phyloP scores from a whole-genome alignment of 1,139 yeast species.

The Kluyveromyces marxianus region DNA sequence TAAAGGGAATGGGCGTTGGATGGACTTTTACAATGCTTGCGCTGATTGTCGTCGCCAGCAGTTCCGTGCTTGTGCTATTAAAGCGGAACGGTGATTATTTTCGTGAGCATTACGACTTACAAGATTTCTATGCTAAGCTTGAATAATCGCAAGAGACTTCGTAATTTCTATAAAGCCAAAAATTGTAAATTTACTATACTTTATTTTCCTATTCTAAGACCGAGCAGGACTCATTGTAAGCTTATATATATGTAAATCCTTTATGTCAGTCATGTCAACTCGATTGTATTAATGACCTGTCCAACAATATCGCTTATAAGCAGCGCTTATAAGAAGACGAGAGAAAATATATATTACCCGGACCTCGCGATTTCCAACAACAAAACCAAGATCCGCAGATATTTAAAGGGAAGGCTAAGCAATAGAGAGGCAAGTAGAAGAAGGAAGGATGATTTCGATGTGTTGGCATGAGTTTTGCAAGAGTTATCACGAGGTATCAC shows the following conservation, averaged over 20 bases:
- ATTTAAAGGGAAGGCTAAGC: constrained; percentile 3
- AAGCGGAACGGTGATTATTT: constrained; percentile 54
- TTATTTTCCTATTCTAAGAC: no score
- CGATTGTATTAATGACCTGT: no score
- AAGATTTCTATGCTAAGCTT: constrained; percentile 43
- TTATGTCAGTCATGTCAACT: no score
- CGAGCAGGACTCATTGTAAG: no score
- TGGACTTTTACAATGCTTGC: constrained; percentile 60
- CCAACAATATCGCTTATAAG: not conserved
- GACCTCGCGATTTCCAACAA: not conserved
- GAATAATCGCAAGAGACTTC: constrained; percentile 8
- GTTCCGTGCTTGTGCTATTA: constrained; percentile 40
- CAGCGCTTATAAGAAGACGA: not conserved
- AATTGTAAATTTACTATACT: no score
- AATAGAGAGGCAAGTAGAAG: no score
- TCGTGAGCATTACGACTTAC: constrained; percentile 60
- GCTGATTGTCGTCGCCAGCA: constrained; percentile 44
- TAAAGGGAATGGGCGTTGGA: constrained; percentile 60
- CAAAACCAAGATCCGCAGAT: not conserved
- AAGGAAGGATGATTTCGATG: no score
- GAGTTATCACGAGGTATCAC: not conserved
- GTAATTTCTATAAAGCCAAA: no score
- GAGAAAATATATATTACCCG: not conserved
- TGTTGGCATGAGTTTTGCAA: not conserved
- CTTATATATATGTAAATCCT: no score